These are phyloP conservation scores for Podaxis sp. DNA, from an alignment of 768 basidiomycete genomes.

Conservation along the genomic window DNA sequence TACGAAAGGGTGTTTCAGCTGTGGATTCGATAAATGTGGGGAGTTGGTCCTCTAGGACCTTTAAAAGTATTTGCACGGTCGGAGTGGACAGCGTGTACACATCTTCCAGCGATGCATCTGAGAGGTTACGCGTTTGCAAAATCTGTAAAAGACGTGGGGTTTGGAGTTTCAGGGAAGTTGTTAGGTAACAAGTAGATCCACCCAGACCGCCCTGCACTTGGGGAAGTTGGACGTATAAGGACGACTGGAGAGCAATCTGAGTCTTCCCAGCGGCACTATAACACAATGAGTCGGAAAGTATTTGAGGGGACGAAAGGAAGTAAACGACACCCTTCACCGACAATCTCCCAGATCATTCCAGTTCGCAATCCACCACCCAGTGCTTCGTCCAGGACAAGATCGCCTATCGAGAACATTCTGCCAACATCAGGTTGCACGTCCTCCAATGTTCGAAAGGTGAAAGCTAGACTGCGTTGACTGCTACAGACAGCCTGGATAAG, in stretches of 20 bases:
- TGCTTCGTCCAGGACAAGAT: slow-evolving; percentile 56
- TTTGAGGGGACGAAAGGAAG: slow-evolving; percentile 4
- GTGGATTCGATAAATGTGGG: slow-evolving; percentile 43
- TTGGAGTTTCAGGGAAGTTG: slow-evolving; percentile 65
- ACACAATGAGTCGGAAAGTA: neutral
- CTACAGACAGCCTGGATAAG: slow-evolving; percentile 49
- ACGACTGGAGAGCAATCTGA: slow-evolving; percentile 82
- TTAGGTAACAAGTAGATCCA: slow-evolving; percentile 75
- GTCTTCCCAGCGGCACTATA: slow-evolving; percentile 91
- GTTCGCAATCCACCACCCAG: slow-evolving; percentile 79
- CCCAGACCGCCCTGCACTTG: slow-evolving; percentile 46
- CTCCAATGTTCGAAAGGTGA: slow-evolving; percentile 34
- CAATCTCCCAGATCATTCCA: slow-evolving; percentile 83
- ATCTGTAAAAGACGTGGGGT: slow-evolving; percentile 70
- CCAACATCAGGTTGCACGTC: slow-evolving; percentile 31
- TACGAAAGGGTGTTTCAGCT: slow-evolving; percentile 25
- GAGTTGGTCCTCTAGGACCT: slow-evolving; percentile 50
- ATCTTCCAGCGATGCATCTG: slow-evolving; percentile 43
- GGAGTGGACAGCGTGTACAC: slow-evolving; percentile 60
- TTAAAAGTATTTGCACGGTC: slow-evolving; percentile 48
- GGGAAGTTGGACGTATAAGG: slow-evolving; percentile 75
- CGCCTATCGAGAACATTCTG: slow-evolving; percentile 69
- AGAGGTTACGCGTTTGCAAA: slow-evolving; percentile 36
- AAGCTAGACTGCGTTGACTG: slow-evolving; percentile 27
- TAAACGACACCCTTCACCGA: slow-evolving; percentile 73